Percentiles rank a stretch among this genome's conserved stretches.
These are phyloP conservation scores for Colletotrichum gloeosporioides DNA, from an alignment of 2,329 filamentous ascomycete species.

Conservation along the genomic window DNA sequence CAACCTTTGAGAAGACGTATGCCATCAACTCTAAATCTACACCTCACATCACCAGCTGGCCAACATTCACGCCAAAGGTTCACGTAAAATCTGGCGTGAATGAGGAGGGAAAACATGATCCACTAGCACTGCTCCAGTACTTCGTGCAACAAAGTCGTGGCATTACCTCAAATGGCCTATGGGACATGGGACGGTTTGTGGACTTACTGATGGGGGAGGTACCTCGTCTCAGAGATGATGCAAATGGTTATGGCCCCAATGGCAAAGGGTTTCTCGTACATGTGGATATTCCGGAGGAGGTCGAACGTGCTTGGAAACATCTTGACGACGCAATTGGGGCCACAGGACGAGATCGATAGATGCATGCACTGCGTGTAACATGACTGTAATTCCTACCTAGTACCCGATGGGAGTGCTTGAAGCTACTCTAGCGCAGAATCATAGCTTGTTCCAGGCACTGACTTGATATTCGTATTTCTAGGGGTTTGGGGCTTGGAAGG, in stretches of 20 bases:
- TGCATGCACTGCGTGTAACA: not conserved
- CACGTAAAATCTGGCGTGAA: not conserved
- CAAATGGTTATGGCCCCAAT: conserved; percentile 45
- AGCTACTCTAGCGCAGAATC: not conserved
- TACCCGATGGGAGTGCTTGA: not conserved
- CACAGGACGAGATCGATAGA: not conserved
- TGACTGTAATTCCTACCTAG: not conserved
- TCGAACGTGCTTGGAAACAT: conserved; percentile 38
- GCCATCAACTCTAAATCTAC: conserved; percentile 3
- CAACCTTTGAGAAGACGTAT: conserved; percentile 45
- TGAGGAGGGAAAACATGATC: not conserved
- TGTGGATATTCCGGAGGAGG: conserved; percentile 42
- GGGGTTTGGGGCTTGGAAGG: not conserved
- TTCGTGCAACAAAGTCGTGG: not conserved
- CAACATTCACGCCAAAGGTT: conserved; percentile 14
- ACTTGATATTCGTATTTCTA: not conserved
- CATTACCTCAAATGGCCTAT: conserved; percentile 29
- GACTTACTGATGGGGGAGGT: conserved; percentile 48
- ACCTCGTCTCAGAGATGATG: conserved; percentile 45
- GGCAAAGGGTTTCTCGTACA: conserved; percentile 48
- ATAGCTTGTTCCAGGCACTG: not conserved
- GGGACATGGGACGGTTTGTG: conserved; percentile 42
- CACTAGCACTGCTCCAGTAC: not conserved
- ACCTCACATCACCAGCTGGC: conserved; percentile 4
- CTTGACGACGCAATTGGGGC: not conserved